Conservation (phyloP, 371 early-diverging fungal genomes). For the Saksenaea vasiformis region DNA sequence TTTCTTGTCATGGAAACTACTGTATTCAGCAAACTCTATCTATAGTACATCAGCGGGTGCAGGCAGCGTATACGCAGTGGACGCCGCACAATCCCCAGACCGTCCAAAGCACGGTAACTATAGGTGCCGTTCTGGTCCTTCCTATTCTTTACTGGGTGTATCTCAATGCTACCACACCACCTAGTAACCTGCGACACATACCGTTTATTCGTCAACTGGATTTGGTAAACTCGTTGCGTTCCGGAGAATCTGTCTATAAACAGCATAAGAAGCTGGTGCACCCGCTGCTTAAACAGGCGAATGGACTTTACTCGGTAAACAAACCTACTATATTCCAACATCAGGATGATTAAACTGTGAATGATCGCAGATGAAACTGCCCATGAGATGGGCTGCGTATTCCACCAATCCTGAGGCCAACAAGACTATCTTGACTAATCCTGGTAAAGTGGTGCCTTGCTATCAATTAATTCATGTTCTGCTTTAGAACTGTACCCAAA, state of each 20-base stretch:
- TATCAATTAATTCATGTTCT: no score
- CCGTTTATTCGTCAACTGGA: not conserved
- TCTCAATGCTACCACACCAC: constrained; percentile 1
- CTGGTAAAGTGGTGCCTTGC: no score
- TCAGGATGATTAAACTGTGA: not conserved
- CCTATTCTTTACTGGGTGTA: no score
- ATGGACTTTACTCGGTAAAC: constrained; percentile 13
- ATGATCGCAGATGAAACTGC: constrained; percentile 6
- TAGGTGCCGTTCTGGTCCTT: no score
- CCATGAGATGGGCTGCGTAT: constrained; percentile 9
- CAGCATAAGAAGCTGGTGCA: not conserved
- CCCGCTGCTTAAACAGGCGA: not conserved
- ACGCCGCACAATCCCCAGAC: no score
- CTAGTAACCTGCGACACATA: constrained; percentile 14
- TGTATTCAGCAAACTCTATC: no score
- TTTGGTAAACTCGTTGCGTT: not conserved
- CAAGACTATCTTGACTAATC: constrained; percentile 13
- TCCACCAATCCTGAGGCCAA: constrained; percentile 12
- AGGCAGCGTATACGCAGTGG: no score
- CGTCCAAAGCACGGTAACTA: no score
- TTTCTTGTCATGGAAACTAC: no score
- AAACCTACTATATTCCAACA: not conserved
- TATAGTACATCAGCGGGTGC: no score
- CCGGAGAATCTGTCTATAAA: not conserved
- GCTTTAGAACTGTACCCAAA: no score